Percentiles rank a stretch among this genome's conserved stretches.
Evolutionary conservation across 768 basidiomycete genomes (phyloP).

Genomic region (Holtermanniella nyarrowii): DNA sequence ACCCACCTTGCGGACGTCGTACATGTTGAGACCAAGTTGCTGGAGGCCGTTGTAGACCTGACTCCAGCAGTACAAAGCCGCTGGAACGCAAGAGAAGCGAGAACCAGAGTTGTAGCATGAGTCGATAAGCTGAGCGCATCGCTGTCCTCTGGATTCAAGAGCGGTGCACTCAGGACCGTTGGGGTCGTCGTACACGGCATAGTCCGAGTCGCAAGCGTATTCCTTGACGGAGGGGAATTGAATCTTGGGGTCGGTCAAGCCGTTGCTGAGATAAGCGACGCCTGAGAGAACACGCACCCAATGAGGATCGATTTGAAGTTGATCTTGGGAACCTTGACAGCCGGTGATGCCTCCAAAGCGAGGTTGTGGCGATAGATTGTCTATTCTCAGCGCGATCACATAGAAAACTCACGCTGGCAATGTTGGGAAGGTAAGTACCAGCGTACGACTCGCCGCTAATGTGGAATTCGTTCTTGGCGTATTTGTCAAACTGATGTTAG

Average conservation of each 20-base stretch:
- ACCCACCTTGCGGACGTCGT: conserved; percentile 48
- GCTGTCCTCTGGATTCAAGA: conserved; percentile 56
- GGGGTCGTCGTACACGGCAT: conserved; percentile 58
- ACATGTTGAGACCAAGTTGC: conserved; percentile 61
- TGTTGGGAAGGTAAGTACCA: conserved; percentile 76
- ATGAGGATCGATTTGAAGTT: conserved; percentile 76
- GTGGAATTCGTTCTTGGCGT: conserved; percentile 38
- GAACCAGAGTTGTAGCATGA: conserved; percentile 47
- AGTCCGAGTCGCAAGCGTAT: conserved; percentile 32
- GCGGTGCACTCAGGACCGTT: conserved; percentile 57
- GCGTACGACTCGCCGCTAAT: conserved; percentile 45
- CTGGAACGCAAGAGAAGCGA: conserved; percentile 51
- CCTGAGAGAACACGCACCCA: conserved; percentile 57
- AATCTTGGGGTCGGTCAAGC: conserved; percentile 63
- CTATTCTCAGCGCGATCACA: neutral
- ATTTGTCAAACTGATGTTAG: conserved; percentile 26
- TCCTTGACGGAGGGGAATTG: conserved; percentile 76
- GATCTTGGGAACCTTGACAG: conserved; percentile 54
- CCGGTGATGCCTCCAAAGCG: conserved; percentile 28
- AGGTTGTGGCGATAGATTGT: conserved; percentile 67
- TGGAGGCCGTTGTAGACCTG: conserved; percentile 28
- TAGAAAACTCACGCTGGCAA: conserved; percentile 50
- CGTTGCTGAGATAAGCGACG: conserved; percentile 10
- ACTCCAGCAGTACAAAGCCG: conserved; percentile 63
- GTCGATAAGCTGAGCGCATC: conserved; percentile 63